These are phyloP conservation scores for Guyanaporus albipodus DNA, from an alignment of 768 basidiomycete genomes.

Conservation along the genomic window DNA sequence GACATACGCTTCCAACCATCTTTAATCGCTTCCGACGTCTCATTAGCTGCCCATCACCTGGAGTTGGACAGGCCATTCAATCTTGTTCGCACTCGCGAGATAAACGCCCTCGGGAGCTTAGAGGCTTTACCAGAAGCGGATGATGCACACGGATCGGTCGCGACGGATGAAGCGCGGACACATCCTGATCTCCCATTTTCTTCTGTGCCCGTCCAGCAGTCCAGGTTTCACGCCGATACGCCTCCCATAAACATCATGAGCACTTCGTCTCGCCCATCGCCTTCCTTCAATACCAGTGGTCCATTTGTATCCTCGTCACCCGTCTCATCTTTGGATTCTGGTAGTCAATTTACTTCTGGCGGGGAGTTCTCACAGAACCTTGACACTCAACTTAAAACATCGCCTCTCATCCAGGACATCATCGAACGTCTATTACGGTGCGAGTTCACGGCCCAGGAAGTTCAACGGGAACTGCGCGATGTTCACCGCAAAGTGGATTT, in stretches of 20 bases:
- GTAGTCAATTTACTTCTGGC: constrained; percentile 54
- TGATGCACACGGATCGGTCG: constrained; percentile 40
- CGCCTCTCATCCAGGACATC: constrained; percentile 72
- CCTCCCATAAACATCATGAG: constrained; percentile 41
- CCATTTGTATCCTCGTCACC: constrained; percentile 65
- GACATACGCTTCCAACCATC: constrained; percentile 35
- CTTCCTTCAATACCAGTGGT: constrained; percentile 42
- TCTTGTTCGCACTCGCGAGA: constrained; percentile 44
- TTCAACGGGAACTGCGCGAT: constrained; percentile 70
- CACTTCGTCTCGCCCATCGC: constrained; percentile 36
- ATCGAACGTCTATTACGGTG: constrained; percentile 69
- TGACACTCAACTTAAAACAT: constrained; percentile 71
- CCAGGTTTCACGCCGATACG: constrained; percentile 39
- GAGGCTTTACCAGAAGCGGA: constrained; percentile 56
- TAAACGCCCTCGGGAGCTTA: constrained; percentile 45
- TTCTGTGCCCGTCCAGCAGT: constrained; percentile 35
- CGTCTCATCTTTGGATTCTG: constrained; percentile 74
- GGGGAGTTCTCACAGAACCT: constrained; percentile 49
- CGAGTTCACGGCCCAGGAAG: constrained; percentile 65
- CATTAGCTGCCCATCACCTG: constrained; percentile 44
- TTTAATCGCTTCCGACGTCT: constrained; percentile 37
- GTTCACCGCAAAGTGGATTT: constrained; percentile 75
- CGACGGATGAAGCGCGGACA: constrained; percentile 24
- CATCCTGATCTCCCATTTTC: constrained; percentile 37
- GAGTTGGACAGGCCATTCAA: constrained; percentile 45